Percentiles rank a stretch among this genome's conserved stretches.
Conservation (phyloP, 208 protist genomes). For the Crithidia bombi region DNA sequence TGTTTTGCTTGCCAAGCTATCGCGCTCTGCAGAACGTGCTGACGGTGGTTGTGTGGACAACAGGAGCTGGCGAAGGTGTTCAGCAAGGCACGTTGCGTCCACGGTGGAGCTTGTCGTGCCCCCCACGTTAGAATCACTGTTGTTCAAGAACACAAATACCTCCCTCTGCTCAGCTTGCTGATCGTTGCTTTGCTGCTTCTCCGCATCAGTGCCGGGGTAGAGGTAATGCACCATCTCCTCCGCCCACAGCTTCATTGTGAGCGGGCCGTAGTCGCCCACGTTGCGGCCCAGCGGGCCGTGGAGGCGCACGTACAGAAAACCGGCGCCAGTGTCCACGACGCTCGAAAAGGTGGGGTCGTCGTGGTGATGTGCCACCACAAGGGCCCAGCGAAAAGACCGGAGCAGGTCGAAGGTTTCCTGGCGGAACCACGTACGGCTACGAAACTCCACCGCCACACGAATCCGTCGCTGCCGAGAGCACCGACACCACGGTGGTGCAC, state of each 20-base stretch:
- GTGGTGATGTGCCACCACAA: constrained; percentile 72
- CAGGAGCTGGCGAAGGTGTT: constrained; percentile 37
- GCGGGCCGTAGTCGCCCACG: constrained; percentile 74
- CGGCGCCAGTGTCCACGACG: constrained; percentile 60
- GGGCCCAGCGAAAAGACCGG: constrained; percentile 56
- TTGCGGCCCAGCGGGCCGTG: constrained; percentile 57
- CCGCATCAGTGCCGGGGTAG: background rate
- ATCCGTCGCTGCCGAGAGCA: constrained; percentile 23
- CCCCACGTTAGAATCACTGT: constrained; percentile 76
- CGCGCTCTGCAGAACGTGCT: background rate
- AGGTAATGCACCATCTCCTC: constrained; percentile 60
- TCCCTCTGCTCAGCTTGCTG: constrained; percentile 25
- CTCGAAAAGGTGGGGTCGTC: constrained; percentile 50
- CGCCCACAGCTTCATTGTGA: constrained; percentile 62
- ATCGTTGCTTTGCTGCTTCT: background rate
- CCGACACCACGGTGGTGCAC: background rate
- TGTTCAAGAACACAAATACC: constrained; percentile 84
- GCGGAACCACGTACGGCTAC: constrained; percentile 60
- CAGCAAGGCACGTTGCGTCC: constrained; percentile 70
- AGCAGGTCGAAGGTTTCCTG: constrained; percentile 58
- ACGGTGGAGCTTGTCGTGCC: constrained; percentile 74
- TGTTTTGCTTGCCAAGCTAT: background rate
- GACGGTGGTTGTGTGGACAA: background rate
- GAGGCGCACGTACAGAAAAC: constrained; percentile 77
- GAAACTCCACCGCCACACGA: constrained; percentile 80